Base-by-base conservation (phyloP, 2,329 filamentous ascomycete species). In the Metarhizium rileyi region DNA sequence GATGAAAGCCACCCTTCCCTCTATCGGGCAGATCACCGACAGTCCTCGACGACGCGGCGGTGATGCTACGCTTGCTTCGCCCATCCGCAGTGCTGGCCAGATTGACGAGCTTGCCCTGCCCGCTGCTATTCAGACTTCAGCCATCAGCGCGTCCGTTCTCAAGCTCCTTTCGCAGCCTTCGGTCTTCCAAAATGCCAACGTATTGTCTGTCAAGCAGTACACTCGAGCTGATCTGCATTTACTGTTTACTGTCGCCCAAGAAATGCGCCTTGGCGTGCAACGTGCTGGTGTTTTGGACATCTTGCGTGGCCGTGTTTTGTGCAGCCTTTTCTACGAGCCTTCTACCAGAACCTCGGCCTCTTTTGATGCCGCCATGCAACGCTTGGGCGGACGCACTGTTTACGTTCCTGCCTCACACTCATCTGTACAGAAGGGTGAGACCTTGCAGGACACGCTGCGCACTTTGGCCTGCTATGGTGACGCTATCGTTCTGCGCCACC, bases 291-390 rank as follows among this genome's bases (percentile, higher is more conserved):
- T 93, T 27, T 76, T 98, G 46, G 85, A 93, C 61, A 77, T 95
- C 50, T 81, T 98, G 53, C 87, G 86, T 60, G 90, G 90, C 26
- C 83, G 87, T 43, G 81, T 98, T 12, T 78, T 98, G 35, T 89
- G 86, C 70, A 93, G 88, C 2, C 82, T 98, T 73, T 98, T 98
- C 78, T 98, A 90, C 69, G 93, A 98, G 75, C 93, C 93, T 2
- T 97, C 91, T 1, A 98, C 93, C 3, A 81, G 93, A 49, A 98
- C 93, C 5, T 96, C 91, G 12, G 83, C 87, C 35, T 98, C 93
- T 3, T 98, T 98, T 61, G 93, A 98, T 64, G 87, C 91, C 50
- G 93, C 93, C 40, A 98, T 98, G 93, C 94, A 98, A 75, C 86
- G 94, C 47, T 84, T 98, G 5, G 93, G 93, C 58, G 93, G 93